These are phyloP conservation scores for Prunella vulgaris DNA, from an alignment of 257 asterid genomes.

Conservation along the genomic window DNA sequence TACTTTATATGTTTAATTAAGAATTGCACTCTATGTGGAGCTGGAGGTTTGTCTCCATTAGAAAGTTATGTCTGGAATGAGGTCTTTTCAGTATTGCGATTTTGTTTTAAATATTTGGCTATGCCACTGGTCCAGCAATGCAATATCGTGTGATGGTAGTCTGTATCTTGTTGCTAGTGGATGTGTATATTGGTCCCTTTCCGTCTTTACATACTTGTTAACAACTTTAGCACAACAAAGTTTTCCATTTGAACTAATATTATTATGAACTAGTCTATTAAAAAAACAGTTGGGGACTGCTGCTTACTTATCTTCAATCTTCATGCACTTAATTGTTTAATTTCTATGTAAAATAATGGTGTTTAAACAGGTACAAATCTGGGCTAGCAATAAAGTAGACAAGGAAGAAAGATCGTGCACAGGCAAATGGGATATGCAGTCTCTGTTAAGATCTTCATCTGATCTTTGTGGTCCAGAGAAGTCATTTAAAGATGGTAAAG, in stretches of 20 bases:
- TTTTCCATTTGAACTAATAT: conserved; percentile 2
- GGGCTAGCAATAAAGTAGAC: conserved; percentile 82
- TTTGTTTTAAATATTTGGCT: not conserved
- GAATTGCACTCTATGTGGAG: conserved; percentile 6
- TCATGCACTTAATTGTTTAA: not conserved
- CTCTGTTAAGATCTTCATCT: conserved; percentile 64
- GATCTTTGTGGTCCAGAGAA: conserved; percentile 82
- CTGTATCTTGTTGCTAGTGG: conserved; percentile 13
- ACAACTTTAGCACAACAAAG: not conserved
- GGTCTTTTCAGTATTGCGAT: not conserved
- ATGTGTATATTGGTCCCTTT: not conserved
- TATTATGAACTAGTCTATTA: not conserved
- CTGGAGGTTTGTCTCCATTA: conserved; percentile 8
- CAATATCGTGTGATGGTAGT: not conserved
- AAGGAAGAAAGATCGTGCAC: conserved; percentile 82
- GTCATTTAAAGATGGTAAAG: conserved; percentile 36
- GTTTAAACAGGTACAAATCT: conserved; percentile 76
- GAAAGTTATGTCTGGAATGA: not conserved
- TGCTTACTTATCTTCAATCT: not conserved
- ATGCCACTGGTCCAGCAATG: conserved; percentile 3
- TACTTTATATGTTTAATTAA: not conserved
- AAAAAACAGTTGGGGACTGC: conserved; percentile 10
- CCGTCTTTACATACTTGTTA: not conserved
- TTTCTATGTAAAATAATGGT: conserved; percentile 15
- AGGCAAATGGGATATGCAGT: conserved; percentile 89